These are phyloP conservation scores for Rhipidocladum racemiflorum DNA, from an alignment of 176 grass and related monocot species.

Conservation along the genomic window DNA sequence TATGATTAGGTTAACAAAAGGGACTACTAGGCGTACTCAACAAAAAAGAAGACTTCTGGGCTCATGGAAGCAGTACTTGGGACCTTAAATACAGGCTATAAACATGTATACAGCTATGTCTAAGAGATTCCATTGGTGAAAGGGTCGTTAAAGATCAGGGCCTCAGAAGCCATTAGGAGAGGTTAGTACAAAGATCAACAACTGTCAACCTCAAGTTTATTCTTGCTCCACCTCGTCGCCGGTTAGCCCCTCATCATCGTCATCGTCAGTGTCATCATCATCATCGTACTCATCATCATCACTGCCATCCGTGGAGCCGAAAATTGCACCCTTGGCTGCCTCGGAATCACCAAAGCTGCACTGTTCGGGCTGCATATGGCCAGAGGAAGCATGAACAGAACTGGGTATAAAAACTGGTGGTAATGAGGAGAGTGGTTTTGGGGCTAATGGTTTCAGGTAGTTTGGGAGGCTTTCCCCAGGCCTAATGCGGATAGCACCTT, in stretches of 20 bases:
- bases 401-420: slow-evolving; percentile 19
- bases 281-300: slow-evolving; percentile 38
- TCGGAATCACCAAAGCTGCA: slow-evolving; percentile 26
- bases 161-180: slow-evolving; percentile 34
- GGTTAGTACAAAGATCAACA: slow-evolving; percentile 36
- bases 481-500: slow-evolving; percentile 46
- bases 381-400: slow-evolving; percentile 14
- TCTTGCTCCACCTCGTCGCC: slow-evolving; percentile 36
- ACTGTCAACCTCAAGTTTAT: slow-evolving; percentile 2
- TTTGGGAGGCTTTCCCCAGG: slow-evolving; percentile 44
- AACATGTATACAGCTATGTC: slow-evolving; percentile 70
- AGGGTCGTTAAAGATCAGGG: slow-evolving; percentile 41
- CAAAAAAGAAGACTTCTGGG: slow-evolving; percentile 19
- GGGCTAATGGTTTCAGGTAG: slow-evolving; percentile 46
- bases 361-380: slow-evolving; percentile 8
- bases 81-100: slow-evolving; percentile 52
- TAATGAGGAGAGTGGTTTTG: neutral
- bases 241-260: slow-evolving; percentile 26
- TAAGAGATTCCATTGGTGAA: slow-evolving; percentile 33
- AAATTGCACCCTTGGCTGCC: slow-evolving; percentile 46
- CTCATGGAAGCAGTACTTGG: slow-evolving; percentile 34
- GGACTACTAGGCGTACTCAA: slow-evolving; percentile 21
- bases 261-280: slow-evolving; percentile 16
- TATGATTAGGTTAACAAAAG: slow-evolving; percentile 39
- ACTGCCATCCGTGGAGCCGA: slow-evolving; percentile 43